phyloP scores from a whole-genome alignment of 139 green algal genomes.

The Zygnema cylindricum region DNA sequence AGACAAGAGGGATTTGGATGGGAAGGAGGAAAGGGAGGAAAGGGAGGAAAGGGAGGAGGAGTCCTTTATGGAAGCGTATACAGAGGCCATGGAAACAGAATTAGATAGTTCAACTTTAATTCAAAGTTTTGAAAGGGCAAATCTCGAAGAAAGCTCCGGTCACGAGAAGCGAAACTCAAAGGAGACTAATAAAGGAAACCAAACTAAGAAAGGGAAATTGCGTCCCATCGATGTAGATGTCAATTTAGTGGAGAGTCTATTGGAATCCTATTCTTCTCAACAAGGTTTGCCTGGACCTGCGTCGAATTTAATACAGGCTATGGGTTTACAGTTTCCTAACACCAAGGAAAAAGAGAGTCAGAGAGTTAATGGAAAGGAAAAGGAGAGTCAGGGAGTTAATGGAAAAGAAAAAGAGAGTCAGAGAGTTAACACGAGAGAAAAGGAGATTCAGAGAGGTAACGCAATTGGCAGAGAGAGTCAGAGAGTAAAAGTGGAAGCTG shows the following conservation, averaged over 20 bases:
- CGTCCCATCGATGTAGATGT: constrained; percentile 73
- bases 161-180: not conserved
- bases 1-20: not conserved
- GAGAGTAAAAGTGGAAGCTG: not conserved
- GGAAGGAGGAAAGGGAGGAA: not conserved
- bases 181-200: not conserved
- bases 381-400: not conserved
- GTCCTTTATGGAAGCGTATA: constrained; percentile 71
- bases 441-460: not conserved
- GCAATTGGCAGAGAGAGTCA: not conserved
- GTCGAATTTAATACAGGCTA: constrained; percentile 75
- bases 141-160: not conserved
- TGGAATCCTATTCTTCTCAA: constrained; percentile 77
- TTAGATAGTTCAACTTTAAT: constrained; percentile 64
- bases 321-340: constrained; percentile 74
- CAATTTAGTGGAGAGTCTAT: constrained; percentile 78
- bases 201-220: constrained; percentile 51
- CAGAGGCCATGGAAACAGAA: constrained; percentile 65
- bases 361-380: not conserved
- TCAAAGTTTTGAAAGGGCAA: constrained; percentile 62
- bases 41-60: constrained; percentile 19
- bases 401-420: not conserved
- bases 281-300: constrained; percentile 78
- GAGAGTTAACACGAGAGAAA: not conserved
- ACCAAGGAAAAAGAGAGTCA: constrained; percentile 1